Evolutionary conservation across 179 eudicot species (phyloP).

Genomic region (Actinidia arguta): DNA sequence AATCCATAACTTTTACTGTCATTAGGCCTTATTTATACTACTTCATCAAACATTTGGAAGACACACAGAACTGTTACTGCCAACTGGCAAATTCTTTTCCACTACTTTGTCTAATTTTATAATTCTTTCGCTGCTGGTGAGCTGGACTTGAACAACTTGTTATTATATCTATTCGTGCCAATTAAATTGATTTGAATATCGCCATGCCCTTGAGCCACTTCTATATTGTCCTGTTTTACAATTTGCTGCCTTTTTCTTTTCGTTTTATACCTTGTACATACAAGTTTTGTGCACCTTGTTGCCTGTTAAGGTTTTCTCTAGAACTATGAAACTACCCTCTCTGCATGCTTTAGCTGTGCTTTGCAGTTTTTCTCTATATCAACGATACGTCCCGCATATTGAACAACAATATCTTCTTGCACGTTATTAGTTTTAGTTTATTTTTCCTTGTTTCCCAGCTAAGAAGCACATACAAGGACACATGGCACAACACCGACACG

Average conservation of each 20-base stretch:
- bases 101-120: background rate
- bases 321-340: background rate
- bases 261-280: background rate
- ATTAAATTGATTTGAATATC: conserved; percentile 14
- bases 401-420: background rate
- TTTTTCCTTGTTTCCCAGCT: background rate
- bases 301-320: background rate
- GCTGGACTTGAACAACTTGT: background rate
- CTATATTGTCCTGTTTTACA: no score
- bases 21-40: background rate
- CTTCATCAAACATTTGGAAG: no score
- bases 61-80: no score
- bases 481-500: no score
- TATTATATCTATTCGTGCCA: background rate
- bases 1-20: background rate
- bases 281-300: background rate
- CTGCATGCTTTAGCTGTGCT: background rate
- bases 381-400: background rate
- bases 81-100: background rate
- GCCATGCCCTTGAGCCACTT: no score
- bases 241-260: background rate
- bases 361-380: background rate
- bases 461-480: background rate
- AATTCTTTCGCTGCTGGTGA: background rate
- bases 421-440: background rate